Conservation (phyloP, 2,329 filamentous ascomycete genomes). For the Chrysoporthe puriensis region DNA sequence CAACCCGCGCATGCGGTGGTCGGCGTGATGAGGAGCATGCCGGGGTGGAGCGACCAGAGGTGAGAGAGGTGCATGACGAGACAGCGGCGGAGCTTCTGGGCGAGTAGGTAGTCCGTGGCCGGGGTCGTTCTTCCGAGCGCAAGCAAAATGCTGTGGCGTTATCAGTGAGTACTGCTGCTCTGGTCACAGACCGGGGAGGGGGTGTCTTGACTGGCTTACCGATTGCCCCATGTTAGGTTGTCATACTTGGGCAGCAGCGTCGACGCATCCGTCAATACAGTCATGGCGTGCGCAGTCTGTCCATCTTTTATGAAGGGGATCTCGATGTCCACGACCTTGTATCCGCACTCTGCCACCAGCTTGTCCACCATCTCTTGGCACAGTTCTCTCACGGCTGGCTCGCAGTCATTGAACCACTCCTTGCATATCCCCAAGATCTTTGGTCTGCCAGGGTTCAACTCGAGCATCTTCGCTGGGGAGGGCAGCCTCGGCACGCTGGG, state of each 20-base stretch:
- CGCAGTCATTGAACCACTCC: constrained; percentile 62
- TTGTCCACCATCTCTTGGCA: constrained; percentile 52
- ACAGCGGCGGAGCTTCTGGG: constrained; percentile 70
- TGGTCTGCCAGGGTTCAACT: constrained; percentile 30
- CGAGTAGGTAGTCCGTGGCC: constrained; percentile 67
- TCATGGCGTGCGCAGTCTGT: constrained; percentile 73
- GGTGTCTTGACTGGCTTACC: constrained; percentile 12
- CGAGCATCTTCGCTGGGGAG: constrained; percentile 31
- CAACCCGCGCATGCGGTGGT: constrained; percentile 59
- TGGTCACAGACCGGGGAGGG: too few relatives aligned
- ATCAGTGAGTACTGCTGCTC: background rate
- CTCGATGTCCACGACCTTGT: constrained; percentile 57
- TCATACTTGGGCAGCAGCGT: constrained; percentile 50
- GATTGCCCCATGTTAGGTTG: constrained; percentile 54
- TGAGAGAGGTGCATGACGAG: constrained; percentile 73
- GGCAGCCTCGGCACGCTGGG: constrained; percentile 39
- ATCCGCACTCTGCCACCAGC: constrained; percentile 56
- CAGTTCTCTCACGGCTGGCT: constrained; percentile 47
- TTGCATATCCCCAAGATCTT: constrained; percentile 66
- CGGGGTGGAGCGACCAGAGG: constrained; percentile 67
- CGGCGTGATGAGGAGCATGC: constrained; percentile 72
- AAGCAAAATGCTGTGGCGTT: constrained; percentile 59
- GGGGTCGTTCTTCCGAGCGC: constrained; percentile 65
- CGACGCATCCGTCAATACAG: constrained; percentile 68
- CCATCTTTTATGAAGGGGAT: constrained; percentile 65